Base-by-base conservation (phyloP, 768 basidiomycete genomes). In the Dacryopinax primogenitus region DNA sequence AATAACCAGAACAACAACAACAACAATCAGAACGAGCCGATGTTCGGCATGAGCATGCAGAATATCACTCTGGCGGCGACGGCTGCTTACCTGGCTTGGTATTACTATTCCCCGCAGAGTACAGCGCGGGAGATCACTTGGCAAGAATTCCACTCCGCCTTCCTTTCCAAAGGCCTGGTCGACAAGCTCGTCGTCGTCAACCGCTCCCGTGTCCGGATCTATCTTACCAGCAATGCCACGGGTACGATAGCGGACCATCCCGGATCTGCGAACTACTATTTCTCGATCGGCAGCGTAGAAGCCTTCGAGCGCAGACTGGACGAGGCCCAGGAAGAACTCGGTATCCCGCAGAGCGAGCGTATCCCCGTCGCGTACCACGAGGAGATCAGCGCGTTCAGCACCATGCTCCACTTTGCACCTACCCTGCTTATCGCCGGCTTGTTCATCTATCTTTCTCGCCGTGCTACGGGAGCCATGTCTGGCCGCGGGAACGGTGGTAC, bases 121-220 rank as follows among this genome's bases (percentile, higher is more conserved):
- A 37, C 34, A 12, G 84, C 87, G 1, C 84, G 88, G 66, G 96
- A 99, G 77, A 98, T 99, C 69, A 99, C 96, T 68, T 99, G 96
- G 95, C 94, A 97, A 77, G 96, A 98, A 76, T 99, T 99, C 79
- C 86, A 93, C 63, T 94, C 91, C 47, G 92, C 92, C 11, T 92
- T 99, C 80, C 86, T 99, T 51, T 88, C 95, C 76, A 93, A 94
- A 73, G 95, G 92, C 44, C 83, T 97, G 63, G 95, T 99, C 36
- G 93, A 97, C 70, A 92, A 86, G 72, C 85, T 98, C 65, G 83
- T 85, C 63, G 95, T 98, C 66, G 83, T 97, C 73, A 98, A 97
- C 74, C 84, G 91, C 32, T 83, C 84, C 67, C 88, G 83, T 72
- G 95, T 98, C 65, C 89, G 94, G 65, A 86, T 98, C 71, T 89